phyloP scores from a whole-genome alignment of 306 rosid species.

The Dalbergia oliveri region DNA sequence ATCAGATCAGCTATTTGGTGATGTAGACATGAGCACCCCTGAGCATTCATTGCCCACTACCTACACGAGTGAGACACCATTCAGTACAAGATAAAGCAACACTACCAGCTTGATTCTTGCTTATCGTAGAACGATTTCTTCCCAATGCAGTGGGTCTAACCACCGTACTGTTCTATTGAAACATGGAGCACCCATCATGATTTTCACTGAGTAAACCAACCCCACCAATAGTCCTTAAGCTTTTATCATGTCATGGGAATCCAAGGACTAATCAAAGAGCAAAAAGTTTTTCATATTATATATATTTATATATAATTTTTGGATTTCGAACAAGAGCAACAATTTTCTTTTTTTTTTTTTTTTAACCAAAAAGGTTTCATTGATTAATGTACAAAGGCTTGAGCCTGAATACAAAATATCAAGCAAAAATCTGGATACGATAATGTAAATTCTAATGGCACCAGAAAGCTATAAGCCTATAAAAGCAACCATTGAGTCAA shows the following conservation, averaged over 20 bases:
- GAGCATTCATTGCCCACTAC: conserved; percentile 35
- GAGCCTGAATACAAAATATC: too few relatives aligned
- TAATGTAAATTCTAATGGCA: too few relatives aligned
- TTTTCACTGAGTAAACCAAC: conserved; percentile 24
- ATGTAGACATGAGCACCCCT: conserved; percentile 22
- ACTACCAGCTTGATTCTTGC: conserved; percentile 13
- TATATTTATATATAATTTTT: too few relatives aligned
- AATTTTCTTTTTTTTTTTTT: too few relatives aligned
- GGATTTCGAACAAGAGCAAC: too few relatives aligned
- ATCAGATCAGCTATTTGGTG: conserved; percentile 17
- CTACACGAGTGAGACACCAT: conserved; percentile 33
- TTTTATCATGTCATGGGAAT: conserved; percentile 41
- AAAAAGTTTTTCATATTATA: too few relatives aligned
- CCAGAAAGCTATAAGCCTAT: too few relatives aligned
- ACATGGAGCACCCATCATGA: conserved; percentile 42
- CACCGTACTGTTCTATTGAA: conserved; percentile 48
- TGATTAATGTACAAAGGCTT: too few relatives aligned
- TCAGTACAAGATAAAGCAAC: conserved; percentile 48
- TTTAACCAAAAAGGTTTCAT: too few relatives aligned
- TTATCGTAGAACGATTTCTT: conserved; percentile 33
- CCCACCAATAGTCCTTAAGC: conserved; percentile 45
- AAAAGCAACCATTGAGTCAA: too few relatives aligned
- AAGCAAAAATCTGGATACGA: too few relatives aligned
- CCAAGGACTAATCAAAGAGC: conserved; percentile 35
- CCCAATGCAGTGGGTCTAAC: conserved; percentile 46